Evolutionary conservation across 1,139 yeast genomes (phyloP).

Genomic region (Insectozyma bohioensis): DNA sequence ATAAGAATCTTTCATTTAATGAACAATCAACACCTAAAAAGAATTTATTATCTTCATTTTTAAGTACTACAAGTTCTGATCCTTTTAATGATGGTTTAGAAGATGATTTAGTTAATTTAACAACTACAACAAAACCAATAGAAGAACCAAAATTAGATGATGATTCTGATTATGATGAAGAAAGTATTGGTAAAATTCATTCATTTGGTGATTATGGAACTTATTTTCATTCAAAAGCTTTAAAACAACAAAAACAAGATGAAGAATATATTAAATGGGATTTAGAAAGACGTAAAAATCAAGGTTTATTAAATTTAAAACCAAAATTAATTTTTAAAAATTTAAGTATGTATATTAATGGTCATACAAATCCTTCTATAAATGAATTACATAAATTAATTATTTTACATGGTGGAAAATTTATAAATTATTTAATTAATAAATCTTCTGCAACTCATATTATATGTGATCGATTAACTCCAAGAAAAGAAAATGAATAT

Average conservation of each 20-base stretch:
- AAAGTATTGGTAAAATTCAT: constrained; percentile 37
- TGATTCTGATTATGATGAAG: constrained; percentile 13
- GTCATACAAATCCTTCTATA: constrained; percentile 79
- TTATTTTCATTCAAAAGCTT: constrained; percentile 66
- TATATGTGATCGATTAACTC: constrained; percentile 75
- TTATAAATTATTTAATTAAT: constrained; percentile 63
- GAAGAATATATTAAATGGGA: constrained; percentile 52
- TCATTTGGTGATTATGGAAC: constrained; percentile 69
- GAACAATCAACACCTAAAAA: constrained; percentile 15
- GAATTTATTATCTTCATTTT: constrained; percentile 11
- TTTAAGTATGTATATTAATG: constrained; percentile 76
- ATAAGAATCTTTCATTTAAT: constrained; percentile 10
- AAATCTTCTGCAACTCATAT: constrained; percentile 83
- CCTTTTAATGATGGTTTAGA: constrained; percentile 46
- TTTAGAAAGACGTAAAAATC: constrained; percentile 31
- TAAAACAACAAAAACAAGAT: constrained; percentile 71
- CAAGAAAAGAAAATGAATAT: constrained; percentile 67
- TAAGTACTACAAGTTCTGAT: constrained; percentile 32
- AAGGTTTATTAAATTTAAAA: constrained; percentile 17
- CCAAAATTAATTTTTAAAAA: constrained; percentile 51
- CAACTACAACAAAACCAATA: constrained; percentile 2
- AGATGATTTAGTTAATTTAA: constrained; percentile 12
- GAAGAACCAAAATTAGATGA: background rate
- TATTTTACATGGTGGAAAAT: constrained; percentile 77
- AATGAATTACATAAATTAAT: constrained; percentile 69